Conservation (phyloP, 2,329 filamentous ascomycete genomes). For the Aspergillus eucalypticola region DNA sequence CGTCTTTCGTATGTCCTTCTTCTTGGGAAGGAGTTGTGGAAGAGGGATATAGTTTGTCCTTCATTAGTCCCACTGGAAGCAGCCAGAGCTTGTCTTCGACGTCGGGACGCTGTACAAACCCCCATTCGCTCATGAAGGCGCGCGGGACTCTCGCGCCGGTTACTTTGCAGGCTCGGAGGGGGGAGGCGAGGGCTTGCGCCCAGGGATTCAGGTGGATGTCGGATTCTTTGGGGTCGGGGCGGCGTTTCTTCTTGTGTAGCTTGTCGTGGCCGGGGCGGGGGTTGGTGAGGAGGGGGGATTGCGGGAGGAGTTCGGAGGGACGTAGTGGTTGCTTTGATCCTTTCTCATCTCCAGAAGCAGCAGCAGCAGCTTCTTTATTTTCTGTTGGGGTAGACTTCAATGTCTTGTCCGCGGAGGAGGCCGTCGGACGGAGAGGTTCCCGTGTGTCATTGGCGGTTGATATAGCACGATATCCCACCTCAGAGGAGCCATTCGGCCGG, state of each 20-base stretch:
- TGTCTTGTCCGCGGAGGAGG: conserved; percentile 10
- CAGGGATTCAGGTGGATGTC: conserved; percentile 42
- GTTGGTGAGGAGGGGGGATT: conserved; percentile 37
- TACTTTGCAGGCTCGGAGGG: conserved; percentile 35
- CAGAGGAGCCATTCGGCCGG: conserved; percentile 1
- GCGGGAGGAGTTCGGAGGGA: conserved; percentile 37
- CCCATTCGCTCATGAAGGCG: conserved; percentile 38
- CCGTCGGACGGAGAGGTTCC: too few species aligned
- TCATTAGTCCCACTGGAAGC: conserved; percentile 35
- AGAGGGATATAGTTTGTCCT: conserved; percentile 24
- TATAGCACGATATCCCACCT: background rate
- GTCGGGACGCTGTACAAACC: conserved; percentile 33
- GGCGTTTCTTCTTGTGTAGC: conserved; percentile 29
- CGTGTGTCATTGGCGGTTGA: conserved; percentile 11
- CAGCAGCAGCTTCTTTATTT: too few species aligned
- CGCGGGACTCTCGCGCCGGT: conserved; percentile 38
- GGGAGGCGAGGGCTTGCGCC: conserved; percentile 42
- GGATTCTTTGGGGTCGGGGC: conserved; percentile 27
- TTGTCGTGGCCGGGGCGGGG: conserved; percentile 21
- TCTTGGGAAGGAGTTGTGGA: too few species aligned
- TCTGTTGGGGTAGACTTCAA: background rate
- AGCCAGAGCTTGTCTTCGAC: conserved; percentile 31
- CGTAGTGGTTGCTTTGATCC: background rate
- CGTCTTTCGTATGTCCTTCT: background rate
- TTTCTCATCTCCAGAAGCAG: background rate